These are phyloP conservation scores for Tulasnella sp. DNA, from an alignment of 768 basidiomycete species.

Conservation along the genomic window DNA sequence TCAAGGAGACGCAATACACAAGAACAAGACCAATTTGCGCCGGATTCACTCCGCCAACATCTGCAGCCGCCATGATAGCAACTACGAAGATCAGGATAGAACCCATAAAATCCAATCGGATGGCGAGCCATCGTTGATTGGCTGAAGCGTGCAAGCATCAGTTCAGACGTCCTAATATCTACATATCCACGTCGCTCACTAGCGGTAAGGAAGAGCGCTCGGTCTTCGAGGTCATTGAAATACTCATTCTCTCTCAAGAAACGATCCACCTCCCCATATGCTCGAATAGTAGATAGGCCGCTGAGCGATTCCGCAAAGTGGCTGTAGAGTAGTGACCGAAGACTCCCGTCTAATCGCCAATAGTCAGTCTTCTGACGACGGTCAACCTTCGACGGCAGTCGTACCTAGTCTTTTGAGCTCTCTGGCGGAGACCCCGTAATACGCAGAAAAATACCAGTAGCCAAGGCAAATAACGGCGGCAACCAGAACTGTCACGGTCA, in stretches of 20 bases:
- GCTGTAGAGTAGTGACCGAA: constrained; percentile 66
- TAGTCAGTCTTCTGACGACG: not conserved
- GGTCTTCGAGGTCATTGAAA: constrained; percentile 65
- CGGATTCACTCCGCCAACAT: constrained; percentile 50
- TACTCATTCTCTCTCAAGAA: constrained; percentile 59
- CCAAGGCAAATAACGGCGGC: constrained; percentile 43
- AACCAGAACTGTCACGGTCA: not conserved
- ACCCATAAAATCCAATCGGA: constrained; percentile 65
- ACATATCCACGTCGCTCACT: constrained; percentile 23
- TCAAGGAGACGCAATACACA: constrained; percentile 47
- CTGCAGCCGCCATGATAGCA: constrained; percentile 54
- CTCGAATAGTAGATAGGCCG: constrained; percentile 62
- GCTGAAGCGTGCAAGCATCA: not conserved
- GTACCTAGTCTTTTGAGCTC: constrained; percentile 23
- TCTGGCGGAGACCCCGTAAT: constrained; percentile 38
- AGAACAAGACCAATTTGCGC: constrained; percentile 66
- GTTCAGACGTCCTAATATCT: not conserved
- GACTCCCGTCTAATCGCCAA: constrained; percentile 47
- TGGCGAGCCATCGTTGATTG: constrained; percentile 51
- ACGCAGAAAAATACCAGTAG: constrained; percentile 57
- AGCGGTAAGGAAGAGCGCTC: constrained; percentile 57
- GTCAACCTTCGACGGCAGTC: not conserved
- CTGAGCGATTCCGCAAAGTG: constrained; percentile 72
- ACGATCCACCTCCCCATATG: constrained; percentile 55
- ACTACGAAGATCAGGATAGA: constrained; percentile 54